phyloP scores from a whole-genome alignment of 345 rosid species.

The Citrus inodora region DNA sequence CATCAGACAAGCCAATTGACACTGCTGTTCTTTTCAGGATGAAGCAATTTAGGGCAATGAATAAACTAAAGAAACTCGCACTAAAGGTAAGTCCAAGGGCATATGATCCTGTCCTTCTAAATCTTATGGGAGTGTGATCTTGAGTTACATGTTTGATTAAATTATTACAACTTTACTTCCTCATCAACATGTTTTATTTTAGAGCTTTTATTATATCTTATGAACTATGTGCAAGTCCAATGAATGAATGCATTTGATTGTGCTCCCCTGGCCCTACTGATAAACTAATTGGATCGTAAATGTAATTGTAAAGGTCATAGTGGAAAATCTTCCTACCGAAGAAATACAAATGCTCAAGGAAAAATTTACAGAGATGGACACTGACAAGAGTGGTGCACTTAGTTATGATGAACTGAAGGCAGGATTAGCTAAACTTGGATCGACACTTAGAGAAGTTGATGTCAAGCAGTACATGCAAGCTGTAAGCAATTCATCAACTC shows the following conservation, averaged over 20 bases:
- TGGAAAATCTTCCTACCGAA: conserved; percentile 68
- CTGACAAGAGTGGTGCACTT: conserved; percentile 80
- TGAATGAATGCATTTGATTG: neutral
- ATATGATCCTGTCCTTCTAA: neutral
- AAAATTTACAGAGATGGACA: conserved; percentile 76
- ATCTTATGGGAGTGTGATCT: too few relatives aligned
- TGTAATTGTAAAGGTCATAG: conserved; percentile 57
- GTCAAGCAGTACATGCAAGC: conserved; percentile 88
- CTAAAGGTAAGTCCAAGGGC: conserved; percentile 47
- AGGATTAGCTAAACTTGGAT: conserved; percentile 73
- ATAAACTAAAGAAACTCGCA: conserved; percentile 91
- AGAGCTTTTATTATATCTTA: neutral
- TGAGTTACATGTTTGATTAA: too few relatives aligned
- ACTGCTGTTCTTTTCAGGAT: conserved; percentile 88
- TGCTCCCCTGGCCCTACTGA: neutral
- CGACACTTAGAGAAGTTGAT: conserved; percentile 73
- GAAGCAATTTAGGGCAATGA: conserved; percentile 96
- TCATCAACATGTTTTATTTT: neutral
- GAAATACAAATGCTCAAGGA: conserved; percentile 78
- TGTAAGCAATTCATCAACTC: conserved; percentile 35
- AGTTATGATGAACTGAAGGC: conserved; percentile 72
- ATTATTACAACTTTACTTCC: too few relatives aligned
- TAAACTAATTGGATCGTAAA: neutral
- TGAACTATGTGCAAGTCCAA: neutral
- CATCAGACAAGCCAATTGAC: conserved; percentile 87